Percentiles rank a stretch among this genome's conserved stretches.
These are phyloP conservation scores for Botrytis elliptica DNA, from an alignment of 2,329 filamentous ascomycete genomes.

Conservation along the genomic window DNA sequence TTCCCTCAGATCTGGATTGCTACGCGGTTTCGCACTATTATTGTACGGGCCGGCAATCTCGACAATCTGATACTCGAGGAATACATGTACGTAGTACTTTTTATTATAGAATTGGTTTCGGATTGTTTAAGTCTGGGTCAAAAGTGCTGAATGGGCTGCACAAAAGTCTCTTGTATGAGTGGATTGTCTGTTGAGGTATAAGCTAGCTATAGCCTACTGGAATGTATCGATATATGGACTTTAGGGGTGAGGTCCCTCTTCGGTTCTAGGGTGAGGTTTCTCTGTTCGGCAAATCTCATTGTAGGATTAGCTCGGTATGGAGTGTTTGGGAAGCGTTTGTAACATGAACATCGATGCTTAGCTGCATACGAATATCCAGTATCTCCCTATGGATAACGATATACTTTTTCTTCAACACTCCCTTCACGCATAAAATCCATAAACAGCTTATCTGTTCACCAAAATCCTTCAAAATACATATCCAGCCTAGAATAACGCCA, in stretches of 20 bases:
- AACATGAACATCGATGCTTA: neutral
- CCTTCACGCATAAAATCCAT: neutral
- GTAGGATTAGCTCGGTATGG: neutral
- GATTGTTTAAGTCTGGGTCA: rapidly evolving
- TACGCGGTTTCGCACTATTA: neutral
- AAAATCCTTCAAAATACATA: rapidly evolving
- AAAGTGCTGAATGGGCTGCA: neutral
- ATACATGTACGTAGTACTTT: neutral
- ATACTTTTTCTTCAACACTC: neutral
- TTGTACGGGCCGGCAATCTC: neutral
- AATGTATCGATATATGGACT: neutral
- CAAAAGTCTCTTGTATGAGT: neutral
- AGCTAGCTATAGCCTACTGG: too few species aligned
- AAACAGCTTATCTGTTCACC: neutral
- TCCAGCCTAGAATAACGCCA: rapidly evolving
- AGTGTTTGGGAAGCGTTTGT: neutral
- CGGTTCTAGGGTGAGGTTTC: neutral
- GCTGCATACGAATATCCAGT: neutral
- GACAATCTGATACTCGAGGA: neutral
- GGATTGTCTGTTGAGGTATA: neutral
- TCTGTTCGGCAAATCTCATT: neutral
- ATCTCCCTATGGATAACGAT: rapidly evolving
- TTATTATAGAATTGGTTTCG: neutral
- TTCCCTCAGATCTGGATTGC: neutral
- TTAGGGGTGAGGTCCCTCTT: neutral